Conservation (phyloP, 1,284 basidiomycete species). For the Macrocystidia cucumis region DNA sequence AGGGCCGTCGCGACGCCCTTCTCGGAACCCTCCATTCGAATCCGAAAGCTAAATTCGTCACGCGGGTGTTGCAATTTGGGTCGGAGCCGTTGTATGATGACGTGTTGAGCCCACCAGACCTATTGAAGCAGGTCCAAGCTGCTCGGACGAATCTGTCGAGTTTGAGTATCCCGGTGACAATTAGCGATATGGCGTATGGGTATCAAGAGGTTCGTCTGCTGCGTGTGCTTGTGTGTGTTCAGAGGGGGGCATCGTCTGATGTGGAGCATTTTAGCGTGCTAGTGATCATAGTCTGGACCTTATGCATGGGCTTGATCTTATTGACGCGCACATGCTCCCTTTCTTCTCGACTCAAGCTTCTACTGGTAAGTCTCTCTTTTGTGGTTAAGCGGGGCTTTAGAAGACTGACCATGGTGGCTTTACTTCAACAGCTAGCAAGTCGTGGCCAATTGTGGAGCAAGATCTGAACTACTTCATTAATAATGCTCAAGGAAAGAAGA, state of each 20-base stretch:
- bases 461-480: slow-evolving; percentile 50
- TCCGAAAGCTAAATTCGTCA: slow-evolving; percentile 5
- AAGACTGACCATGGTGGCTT: not conserved
- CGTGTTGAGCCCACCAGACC: slow-evolving; percentile 1
- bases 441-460: slow-evolving; percentile 43
- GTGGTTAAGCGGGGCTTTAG: slow-evolving; percentile 1
- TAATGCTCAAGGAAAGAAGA: slow-evolving; percentile 52
- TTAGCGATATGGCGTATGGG: slow-evolving; percentile 5
- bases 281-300: slow-evolving; percentile 48
- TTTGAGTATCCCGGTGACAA: slow-evolving; percentile 3
- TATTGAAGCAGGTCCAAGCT: slow-evolving; percentile 1
- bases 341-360: slow-evolving; percentile 50
- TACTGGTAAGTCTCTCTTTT: slow-evolving; percentile 26
- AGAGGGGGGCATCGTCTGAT: slow-evolving; percentile 38
- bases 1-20: slow-evolving; percentile 4
- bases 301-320: slow-evolving; percentile 50
- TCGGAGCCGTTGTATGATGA: slow-evolving; percentile 5
- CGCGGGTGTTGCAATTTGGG: slow-evolving; percentile 5
- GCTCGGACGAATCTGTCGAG: slow-evolving; percentile 5
- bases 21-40: slow-evolving; percentile 4
- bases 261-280: slow-evolving; percentile 29
- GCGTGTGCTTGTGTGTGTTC: slow-evolving; percentile 32
- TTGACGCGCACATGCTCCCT: slow-evolving; percentile 61
- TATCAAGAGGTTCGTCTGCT: slow-evolving; percentile 12
- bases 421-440: slow-evolving; percentile 26